Conservation (phyloP, 371 early-diverging fungal genomes). For the Lichtheimia corymbifera region DNA sequence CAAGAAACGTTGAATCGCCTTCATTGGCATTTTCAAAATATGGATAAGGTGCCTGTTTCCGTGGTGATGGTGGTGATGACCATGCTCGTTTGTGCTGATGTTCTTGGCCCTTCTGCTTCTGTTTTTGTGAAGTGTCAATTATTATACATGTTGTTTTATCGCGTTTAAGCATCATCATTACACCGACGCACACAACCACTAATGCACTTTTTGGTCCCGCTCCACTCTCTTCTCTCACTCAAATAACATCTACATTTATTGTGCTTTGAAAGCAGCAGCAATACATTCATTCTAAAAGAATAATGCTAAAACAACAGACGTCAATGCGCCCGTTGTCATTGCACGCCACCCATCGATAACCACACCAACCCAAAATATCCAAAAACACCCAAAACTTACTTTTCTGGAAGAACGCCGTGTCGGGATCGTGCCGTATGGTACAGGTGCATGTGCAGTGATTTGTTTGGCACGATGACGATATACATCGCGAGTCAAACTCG, state of each 20-base stretch:
- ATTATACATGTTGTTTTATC: no score
- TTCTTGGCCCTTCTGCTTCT: no score
- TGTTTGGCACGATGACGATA: conserved; percentile 14
- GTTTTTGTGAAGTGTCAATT: no score
- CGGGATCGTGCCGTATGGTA: conserved; percentile 31
- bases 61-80: no score
- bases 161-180: no score
- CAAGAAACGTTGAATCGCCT: no score
- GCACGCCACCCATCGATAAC: no score
- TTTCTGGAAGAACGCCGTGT: conserved; percentile 13
- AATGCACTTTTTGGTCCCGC: neutral
- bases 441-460: conserved; percentile 12
- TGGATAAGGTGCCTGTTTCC: conserved; percentile 8
- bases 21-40: conserved; percentile 8
- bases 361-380: no score
- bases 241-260: neutral
- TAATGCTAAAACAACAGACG: neutral
- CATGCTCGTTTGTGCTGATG: no score
- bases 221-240: neutral
- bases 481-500: neutral
- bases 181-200: no score
- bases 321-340: no score
- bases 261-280: neutral
- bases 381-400: conserved; percentile 4
- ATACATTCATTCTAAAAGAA: conserved; percentile 8